A percentile compares a stretch with the other conserved stretches of the same genome.
phyloP scores from a whole-genome alignment of 345 rosid genomes.

The Kandelia obovata region DNA sequence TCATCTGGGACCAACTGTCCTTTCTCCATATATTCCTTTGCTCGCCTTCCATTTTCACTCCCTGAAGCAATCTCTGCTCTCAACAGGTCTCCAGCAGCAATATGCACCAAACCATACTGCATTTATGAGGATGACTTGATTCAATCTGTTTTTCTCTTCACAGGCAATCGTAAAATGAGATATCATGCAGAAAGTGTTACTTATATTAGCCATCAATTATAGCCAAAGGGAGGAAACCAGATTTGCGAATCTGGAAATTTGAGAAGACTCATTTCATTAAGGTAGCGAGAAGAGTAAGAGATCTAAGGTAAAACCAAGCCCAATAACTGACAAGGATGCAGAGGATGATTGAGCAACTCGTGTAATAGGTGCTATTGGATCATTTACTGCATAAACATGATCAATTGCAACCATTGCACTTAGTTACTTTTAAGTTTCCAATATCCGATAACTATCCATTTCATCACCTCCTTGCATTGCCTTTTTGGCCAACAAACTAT shows the following conservation, averaged over 20 bases:
- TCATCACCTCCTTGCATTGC: no score
- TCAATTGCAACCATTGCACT: no score
- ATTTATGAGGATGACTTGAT: conserved; percentile 37
- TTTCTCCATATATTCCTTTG: conserved; percentile 84
- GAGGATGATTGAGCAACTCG: no score
- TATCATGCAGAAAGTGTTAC: conserved; percentile 5
- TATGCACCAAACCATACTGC: conserved; percentile 90
- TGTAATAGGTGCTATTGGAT: no score
- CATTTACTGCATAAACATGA: no score
- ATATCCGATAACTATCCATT: no score
- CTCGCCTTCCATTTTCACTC: conserved; percentile 75
- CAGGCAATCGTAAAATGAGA: conserved; percentile 15
- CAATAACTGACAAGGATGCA: no score
- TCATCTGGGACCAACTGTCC: conserved; percentile 74
- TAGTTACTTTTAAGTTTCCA: no score
- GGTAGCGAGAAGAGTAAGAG: no score
- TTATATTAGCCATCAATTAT: conserved; percentile 9
- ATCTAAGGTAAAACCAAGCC: no score
- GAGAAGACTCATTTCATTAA: no score
- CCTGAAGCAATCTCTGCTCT: conserved; percentile 77
- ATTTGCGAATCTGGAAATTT: neutral
- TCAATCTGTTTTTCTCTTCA: conserved; percentile 24
- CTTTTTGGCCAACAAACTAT: neutral
- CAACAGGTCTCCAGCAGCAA: conserved; percentile 89
- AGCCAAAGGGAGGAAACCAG: neutral